A percentile compares a stretch with the other conserved stretches of the same genome.
These are phyloP conservation scores for Vararia minispora DNA, from an alignment of 768 basidiomycete genomes.

Conservation along the genomic window DNA sequence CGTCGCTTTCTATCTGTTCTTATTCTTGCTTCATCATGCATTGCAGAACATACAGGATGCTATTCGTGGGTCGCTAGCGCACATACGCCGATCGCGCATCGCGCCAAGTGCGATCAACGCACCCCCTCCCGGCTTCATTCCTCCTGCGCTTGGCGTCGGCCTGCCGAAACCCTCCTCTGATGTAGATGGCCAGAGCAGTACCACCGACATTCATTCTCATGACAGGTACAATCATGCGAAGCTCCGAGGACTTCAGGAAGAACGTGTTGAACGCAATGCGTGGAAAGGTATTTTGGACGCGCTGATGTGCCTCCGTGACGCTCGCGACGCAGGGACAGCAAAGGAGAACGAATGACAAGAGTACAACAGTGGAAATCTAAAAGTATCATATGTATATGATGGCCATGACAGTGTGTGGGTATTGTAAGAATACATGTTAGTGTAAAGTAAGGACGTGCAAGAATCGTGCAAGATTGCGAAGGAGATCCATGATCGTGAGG, in stretches of 20 bases:
- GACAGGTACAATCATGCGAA: conserved; percentile 9
- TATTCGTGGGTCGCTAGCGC: conserved; percentile 69
- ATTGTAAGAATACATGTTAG: no score
- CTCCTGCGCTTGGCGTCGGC: conserved; percentile 70
- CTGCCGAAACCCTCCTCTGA: conserved; percentile 30
- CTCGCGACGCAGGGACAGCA: background rate
- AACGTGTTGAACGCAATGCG: conserved; percentile 62
- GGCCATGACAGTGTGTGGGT: no score
- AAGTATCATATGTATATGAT: no score
- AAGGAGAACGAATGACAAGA: background rate
- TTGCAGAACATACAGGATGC: conserved; percentile 61
- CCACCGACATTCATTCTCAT: no score
- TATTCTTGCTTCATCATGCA: background rate
- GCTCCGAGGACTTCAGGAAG: conserved; percentile 66
- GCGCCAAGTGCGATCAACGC: conserved; percentile 84
- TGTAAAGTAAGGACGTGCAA: no score
- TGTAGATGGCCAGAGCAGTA: conserved; percentile 5
- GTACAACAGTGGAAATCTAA: background rate
- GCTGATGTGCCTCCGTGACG: conserved; percentile 25
- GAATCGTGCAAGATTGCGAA: no score
- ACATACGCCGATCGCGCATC: conserved; percentile 72
- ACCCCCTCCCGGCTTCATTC: conserved; percentile 59
- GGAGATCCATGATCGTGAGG: no score
- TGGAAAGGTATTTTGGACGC: conserved; percentile 68
- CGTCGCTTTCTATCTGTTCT: background rate